Base-by-base conservation (phyloP, 2,329 filamentous ascomycete genomes). In the Spiromastix sp. region DNA sequence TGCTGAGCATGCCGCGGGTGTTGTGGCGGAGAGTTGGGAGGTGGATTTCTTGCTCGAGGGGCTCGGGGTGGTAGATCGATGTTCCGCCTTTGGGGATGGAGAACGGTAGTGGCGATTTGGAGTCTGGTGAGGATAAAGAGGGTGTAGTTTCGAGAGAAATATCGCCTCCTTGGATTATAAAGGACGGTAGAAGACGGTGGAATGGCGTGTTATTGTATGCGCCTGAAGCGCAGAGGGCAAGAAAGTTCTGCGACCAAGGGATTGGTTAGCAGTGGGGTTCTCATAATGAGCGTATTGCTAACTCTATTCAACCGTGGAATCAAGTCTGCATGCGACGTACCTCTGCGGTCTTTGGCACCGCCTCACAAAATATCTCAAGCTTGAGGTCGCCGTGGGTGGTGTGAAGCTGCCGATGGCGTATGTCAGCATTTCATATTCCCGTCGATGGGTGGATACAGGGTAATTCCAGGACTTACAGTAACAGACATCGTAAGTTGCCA, bases 321-420 rank as follows among this genome's bases (percentile, higher is more conserved):
- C n/a, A n/a, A n/a, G n/a, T n/a, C n/a, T n/a, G 19, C 22, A 18
- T 22, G 27, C 15, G 22, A 48, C 64, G 37, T 64, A 81, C 81
- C 65, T 94, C 84, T 43, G 86, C 81, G 0, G 91, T 94, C 59
- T 89, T 87, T 43, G 91, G 91, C 20, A 93, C 85, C 48, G 83
- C 80, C 59, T 95, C 85, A 67, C 89, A 96, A 66, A 95, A 96
- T 47, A 98, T 70, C 61, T 96, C 91, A 50, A 96, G 75, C 66
- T 96, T 98, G 56, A 98, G 72, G 61, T 91, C 81, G 55, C 91
- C 91, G 35, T 81, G 72, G 33, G 79, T 84, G 32, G 91, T 98
- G 61, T 95, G 86, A 10, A 98, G 72, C 63, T 67, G 32, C 16
- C 11, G 17, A 24, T 24, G 21, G n/a, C n/a, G n/a, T n/a, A n/a